Evolutionary conservation across 2,329 filamentous ascomycete species (phyloP).

Genomic region (Hysterium pulicare): DNA sequence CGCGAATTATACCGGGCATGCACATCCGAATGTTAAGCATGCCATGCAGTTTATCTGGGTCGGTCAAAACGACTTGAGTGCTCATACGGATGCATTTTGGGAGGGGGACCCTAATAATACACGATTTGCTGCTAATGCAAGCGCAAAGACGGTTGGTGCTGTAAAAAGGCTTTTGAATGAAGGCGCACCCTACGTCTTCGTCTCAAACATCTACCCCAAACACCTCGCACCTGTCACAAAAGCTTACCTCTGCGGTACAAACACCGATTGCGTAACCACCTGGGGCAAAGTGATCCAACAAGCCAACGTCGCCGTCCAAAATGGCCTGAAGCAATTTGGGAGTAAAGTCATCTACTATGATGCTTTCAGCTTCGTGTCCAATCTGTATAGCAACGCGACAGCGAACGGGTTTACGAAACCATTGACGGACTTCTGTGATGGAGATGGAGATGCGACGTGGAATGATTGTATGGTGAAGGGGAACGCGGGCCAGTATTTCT

Average conservation of each 20-base stretch:
- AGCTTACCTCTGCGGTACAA: constrained; percentile 12
- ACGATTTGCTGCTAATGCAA: constrained; percentile 11
- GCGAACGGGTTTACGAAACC: constrained; percentile 12
- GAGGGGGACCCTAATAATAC: constrained; percentile 16
- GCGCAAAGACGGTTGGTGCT: constrained; percentile 7
- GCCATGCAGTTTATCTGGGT: constrained; percentile 19
- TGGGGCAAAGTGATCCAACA: constrained; percentile 13
- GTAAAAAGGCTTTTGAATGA: constrained; percentile 14
- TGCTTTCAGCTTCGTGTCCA: constrained; percentile 13
- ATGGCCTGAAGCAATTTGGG: constrained; percentile 10
- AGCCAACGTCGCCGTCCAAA: constrained; percentile 16
- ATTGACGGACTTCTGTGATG: constrained; percentile 15
- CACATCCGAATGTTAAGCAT: constrained; percentile 14
- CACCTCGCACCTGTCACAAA: constrained; percentile 15
- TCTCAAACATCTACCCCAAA: constrained; percentile 21
- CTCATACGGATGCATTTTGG: constrained; percentile 19
- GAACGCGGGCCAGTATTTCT: constrained; percentile 14
- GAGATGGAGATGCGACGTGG: constrained; percentile 11
- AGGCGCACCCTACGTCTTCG: constrained; percentile 19
- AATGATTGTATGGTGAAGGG: constrained; percentile 14
- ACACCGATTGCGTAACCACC: constrained; percentile 7
- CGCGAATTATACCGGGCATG: constrained; percentile 13
- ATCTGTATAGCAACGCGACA: constrained; percentile 11
- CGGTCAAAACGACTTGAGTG: constrained; percentile 15
- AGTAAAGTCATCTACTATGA: constrained; percentile 20